Evolutionary conservation across 2,329 filamentous ascomycete genomes (phyloP), one percentile per base, ranked within the genome.

Genomic region (Furcasterigmium furcatum): DNA sequence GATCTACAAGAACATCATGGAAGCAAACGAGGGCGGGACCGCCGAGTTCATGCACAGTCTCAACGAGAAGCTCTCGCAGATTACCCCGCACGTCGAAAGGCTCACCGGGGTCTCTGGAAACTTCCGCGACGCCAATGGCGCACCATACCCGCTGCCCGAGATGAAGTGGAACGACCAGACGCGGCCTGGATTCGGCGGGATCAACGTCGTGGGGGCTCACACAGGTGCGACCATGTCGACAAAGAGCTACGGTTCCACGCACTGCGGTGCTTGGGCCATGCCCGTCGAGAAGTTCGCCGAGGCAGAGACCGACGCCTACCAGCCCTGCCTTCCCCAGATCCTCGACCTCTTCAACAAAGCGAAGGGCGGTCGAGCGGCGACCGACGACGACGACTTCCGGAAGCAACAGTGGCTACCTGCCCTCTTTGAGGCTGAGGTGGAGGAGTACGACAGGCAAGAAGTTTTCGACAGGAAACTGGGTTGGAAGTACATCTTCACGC

Each of bases 211-310:
- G 12, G 61, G 57, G 30, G 62, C 57, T 4, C 58, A 58, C 36
- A 66, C 65, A 3, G 55, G 59, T 4, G 55, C 58, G 13, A 66
- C 64, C 0, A 64, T 65, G 45, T 67, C 65, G 0, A 51, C 64
- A 27, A 68, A 68, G 49, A 66, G 63, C 44, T 44, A 67, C 9
- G 55, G 57, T 0, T 63, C 60, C 7, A 62, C 55, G 12, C 50
- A 66, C 13, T 68, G 65, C 35, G 65, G 65, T 12, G 52, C 65
- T 20, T 60, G 53, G 6, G 61, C 64, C 1, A 52, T 68, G 36
- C 57, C 64, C 2, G 59, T 60, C 9, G 62, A 67, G 39, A 60
- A 58, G 38, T 66, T 67, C 43, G 57, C 57, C 30, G 65, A 68
- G 45, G 65, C 61, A 39, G 48, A 59, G 20, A 55, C 62, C 30